Percentiles rank a stretch among this genome's conserved stretches.
phyloP scores from a whole-genome alignment of 163 green algal genomes.

The Chlorella variabilis region DNA sequence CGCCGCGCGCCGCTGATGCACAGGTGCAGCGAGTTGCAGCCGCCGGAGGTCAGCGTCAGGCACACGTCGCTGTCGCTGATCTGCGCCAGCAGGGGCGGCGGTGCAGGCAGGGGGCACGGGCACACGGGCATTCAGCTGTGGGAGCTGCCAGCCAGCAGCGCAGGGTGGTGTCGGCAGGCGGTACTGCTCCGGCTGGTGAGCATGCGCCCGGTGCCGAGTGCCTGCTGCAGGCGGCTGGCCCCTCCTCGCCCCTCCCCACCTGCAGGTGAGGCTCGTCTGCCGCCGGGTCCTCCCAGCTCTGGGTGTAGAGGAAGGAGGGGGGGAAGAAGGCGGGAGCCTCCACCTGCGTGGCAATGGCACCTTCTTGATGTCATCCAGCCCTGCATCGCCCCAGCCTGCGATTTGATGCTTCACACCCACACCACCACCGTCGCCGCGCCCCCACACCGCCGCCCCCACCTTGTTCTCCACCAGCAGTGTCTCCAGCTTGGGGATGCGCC shows the following conservation, averaged over 20 bases:
- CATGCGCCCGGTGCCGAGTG: background rate
- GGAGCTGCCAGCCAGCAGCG: too few species aligned
- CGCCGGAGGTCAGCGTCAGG: constrained; percentile 97
- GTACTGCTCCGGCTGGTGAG: too few species aligned
- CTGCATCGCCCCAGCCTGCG: too few species aligned
- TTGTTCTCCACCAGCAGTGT: constrained; percentile 61
- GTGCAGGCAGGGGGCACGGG: background rate
- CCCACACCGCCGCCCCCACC: background rate
- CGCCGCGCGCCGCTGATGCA: constrained; percentile 83
- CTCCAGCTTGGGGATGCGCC: constrained; percentile 53
- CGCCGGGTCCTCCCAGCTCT: constrained; percentile 97
- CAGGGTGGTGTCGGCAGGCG: background rate
- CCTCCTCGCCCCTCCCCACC: background rate
- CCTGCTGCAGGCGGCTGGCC: too few species aligned
- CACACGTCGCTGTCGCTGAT: constrained; percentile 88
- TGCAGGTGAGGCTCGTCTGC: constrained; percentile 78
- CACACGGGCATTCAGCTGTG: too few species aligned
- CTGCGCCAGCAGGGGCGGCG: background rate
- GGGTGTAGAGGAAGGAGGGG: constrained; percentile 98
- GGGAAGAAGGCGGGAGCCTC: constrained; percentile 93
- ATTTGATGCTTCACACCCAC: too few species aligned
- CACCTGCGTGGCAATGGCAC: constrained; percentile 44
- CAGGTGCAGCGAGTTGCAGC: constrained; percentile 98
- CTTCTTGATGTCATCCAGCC: too few species aligned
- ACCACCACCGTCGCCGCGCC: too few species aligned